These are phyloP conservation scores for Emydomyces testavorans DNA, from an alignment of 2,329 filamentous ascomycete genomes.

Conservation along the genomic window DNA sequence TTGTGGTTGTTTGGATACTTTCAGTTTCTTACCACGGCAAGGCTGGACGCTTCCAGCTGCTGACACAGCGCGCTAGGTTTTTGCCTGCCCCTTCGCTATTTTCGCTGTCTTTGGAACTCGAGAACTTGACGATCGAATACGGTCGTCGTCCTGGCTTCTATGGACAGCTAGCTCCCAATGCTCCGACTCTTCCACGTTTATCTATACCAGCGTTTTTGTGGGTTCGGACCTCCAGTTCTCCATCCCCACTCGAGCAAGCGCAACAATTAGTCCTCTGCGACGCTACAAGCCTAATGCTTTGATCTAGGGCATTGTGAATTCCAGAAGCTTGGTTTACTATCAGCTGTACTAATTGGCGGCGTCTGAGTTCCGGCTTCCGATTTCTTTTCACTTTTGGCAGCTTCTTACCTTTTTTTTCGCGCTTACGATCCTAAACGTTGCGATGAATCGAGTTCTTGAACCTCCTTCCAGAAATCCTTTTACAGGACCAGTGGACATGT, in stretches of 20 bases:
- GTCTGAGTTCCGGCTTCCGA: not conserved
- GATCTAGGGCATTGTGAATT: not conserved
- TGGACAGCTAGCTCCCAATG: conserved; percentile 2
- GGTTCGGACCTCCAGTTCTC: conserved; percentile 2
- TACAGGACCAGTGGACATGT: conserved; percentile 31
- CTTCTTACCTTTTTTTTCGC: not conserved
- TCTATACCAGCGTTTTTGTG: conserved; percentile 9
- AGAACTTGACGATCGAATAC: not conserved
- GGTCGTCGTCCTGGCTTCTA: not conserved
- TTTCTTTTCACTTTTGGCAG: not conserved
- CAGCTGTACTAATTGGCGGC: not conserved
- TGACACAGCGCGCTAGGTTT: not conserved
- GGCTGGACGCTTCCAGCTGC: conserved; percentile 1
- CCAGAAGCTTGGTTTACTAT: not conserved
- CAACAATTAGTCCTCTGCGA: not conserved
- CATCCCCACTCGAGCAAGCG: conserved; percentile 10
- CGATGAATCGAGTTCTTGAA: conserved; percentile 35
- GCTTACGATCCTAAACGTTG: conserved; percentile 10
- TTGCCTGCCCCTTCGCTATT: not conserved
- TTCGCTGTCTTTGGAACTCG: not conserved
- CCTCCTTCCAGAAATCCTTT: conserved; percentile 38
- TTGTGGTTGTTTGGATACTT: not conserved
- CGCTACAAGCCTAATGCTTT: not conserved
- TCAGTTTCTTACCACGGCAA: not conserved
- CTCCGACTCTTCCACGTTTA: not conserved